phyloP scores from a whole-genome alignment of 1,284 basidiomycete genomes.

The Puccinia polysora region DNA sequence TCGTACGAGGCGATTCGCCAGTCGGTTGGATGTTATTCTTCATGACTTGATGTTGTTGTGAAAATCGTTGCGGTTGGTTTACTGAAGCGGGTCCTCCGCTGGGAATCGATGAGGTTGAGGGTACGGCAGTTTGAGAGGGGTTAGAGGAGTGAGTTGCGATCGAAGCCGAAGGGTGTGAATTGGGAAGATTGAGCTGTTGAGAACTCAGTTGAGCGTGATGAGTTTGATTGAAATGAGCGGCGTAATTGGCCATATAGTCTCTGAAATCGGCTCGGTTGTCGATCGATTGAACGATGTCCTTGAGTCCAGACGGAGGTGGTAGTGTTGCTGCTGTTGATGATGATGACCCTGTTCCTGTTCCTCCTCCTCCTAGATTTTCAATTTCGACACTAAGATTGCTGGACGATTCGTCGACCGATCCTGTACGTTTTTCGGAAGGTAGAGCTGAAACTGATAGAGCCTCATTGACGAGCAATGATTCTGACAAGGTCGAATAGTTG shows the following conservation, averaged over 20 bases:
- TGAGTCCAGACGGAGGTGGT: conserved; percentile 67
- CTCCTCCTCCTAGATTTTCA: background rate
- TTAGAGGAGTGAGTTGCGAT: conserved; percentile 30
- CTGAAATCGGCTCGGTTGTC: conserved; percentile 94
- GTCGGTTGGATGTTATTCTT: conserved; percentile 12
- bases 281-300: conserved; percentile 79
- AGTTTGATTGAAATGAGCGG: conserved; percentile 54
- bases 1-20: conserved; percentile 13
- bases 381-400: conserved; percentile 16
- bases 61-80: conserved; percentile 9
- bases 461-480: conserved; percentile 82
- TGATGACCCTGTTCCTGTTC: too few species aligned
- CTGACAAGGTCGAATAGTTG: conserved; percentile 88
- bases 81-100: conserved; percentile 10
- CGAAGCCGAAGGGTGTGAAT: conserved; percentile 31
- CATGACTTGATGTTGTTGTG: background rate
- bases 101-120: background rate
- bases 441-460: conserved; percentile 72
- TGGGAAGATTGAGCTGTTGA: conserved; percentile 3
- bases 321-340: too few species aligned
- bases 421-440: conserved; percentile 44
- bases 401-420: conserved; percentile 60
- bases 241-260: conserved; percentile 93
- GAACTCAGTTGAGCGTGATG: conserved; percentile 18
- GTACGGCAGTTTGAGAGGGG: conserved; percentile 48